Conservation (phyloP, 257 asterid species). For the Leptodermis oblonga region DNA sequence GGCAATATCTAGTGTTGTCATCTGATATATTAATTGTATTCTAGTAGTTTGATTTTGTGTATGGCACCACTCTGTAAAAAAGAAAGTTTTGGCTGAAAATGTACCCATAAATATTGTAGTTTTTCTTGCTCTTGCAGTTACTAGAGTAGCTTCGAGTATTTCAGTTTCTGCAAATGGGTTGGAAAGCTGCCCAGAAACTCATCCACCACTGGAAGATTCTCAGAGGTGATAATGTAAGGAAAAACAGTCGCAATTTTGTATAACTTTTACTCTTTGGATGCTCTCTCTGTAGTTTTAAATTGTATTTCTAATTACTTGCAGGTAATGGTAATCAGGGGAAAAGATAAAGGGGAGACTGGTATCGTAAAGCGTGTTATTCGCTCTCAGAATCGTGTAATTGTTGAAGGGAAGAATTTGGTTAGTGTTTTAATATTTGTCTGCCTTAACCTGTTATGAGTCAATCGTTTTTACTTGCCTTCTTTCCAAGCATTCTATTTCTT, state of each 20-base stretch:
- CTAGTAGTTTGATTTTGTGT: neutral
- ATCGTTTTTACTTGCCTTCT: neutral
- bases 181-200: slow-evolving; percentile 94
- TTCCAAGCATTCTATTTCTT: neutral
- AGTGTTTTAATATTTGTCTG: slow-evolving; percentile 10
- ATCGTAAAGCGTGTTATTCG: slow-evolving; percentile 71
- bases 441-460: neutral
- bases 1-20: neutral
- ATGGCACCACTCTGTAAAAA: neutral
- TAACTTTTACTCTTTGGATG: neutral
- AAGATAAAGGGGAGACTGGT: slow-evolving; percentile 95
- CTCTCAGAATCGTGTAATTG: slow-evolving; percentile 85
- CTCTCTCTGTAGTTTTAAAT: neutral
- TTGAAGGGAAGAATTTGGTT: slow-evolving; percentile 94
- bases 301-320: slow-evolving; percentile 22
- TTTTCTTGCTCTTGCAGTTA: neutral
- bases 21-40: neutral
- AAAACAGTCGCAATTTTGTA: neutral
- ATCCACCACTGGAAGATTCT: slow-evolving; percentile 89
- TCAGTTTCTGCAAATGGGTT: slow-evolving; percentile 47
- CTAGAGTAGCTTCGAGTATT: neutral
- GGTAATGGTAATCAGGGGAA: slow-evolving; percentile 93
- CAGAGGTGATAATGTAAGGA: slow-evolving; percentile 89
- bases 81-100: neutral
- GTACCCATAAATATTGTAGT: neutral